Conservation (phyloP, 495 filamentous ascomycete genomes). For the Talaromyces wortmannii region DNA sequence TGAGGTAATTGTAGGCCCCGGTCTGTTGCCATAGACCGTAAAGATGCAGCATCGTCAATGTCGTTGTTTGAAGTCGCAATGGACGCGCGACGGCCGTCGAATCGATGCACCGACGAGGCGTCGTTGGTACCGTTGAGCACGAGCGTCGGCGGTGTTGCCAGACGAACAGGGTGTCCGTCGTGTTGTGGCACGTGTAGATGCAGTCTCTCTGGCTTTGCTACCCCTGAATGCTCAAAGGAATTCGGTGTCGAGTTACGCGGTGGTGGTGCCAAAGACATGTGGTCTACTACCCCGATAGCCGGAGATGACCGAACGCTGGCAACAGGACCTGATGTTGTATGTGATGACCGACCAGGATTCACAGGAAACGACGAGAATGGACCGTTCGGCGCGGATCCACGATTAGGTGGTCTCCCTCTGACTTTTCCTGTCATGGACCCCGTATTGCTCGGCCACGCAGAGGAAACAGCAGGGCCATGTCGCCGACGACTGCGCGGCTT, state of each 20-base stretch:
- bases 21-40: slow-evolving; percentile 4
- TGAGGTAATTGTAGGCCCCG: neutral
- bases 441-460: slow-evolving; percentile 77
- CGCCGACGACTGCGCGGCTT: slow-evolving; percentile 57
- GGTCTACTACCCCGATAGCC: slow-evolving; percentile 13
- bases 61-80: slow-evolving; percentile 14
- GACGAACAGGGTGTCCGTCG: slow-evolving; percentile 63
- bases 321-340: slow-evolving; percentile 18
- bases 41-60: slow-evolving; percentile 8
- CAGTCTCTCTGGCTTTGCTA: slow-evolving; percentile 41
- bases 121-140: slow-evolving; percentile 59
- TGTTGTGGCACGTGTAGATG: slow-evolving; percentile 78
- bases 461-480: slow-evolving; percentile 92
- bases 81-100: slow-evolving; percentile 17
- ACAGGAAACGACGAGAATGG: slow-evolving; percentile 86
- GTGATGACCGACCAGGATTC: slow-evolving; percentile 42
- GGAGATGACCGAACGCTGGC: slow-evolving; percentile 21
- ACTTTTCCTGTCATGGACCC: slow-evolving; percentile 64
- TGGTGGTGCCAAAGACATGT: slow-evolving; percentile 13
- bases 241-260: slow-evolving; percentile 19
- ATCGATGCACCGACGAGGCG: slow-evolving; percentile 14
- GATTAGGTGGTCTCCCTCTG: slow-evolving; percentile 79
- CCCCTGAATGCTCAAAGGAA: slow-evolving; percentile 12
- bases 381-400: slow-evolving; percentile 63
- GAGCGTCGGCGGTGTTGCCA: slow-evolving; percentile 69